Conservation (phyloP, 2,329 filamentous ascomycete genomes). For the Xylaria sp. region DNA sequence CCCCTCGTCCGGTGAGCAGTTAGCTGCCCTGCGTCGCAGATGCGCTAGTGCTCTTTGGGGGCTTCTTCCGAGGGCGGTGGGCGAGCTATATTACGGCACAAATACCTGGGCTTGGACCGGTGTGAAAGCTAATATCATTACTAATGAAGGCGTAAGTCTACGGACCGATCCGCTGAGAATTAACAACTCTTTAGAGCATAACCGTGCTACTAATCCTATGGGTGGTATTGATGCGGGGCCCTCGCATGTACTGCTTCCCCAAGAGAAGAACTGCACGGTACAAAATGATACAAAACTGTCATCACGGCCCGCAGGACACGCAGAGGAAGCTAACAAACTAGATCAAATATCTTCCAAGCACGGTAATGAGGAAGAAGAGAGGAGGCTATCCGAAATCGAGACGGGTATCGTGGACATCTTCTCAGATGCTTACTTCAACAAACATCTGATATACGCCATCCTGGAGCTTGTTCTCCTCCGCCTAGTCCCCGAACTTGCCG, state of each 20-base stretch:
- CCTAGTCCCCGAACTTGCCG: slow-evolving; percentile 81
- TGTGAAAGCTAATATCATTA: slow-evolving; percentile 34
- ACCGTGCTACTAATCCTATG: slow-evolving; percentile 26
- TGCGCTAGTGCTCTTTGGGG: slow-evolving; percentile 66
- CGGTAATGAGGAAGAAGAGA: slow-evolving; percentile 48
- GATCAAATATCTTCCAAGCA: slow-evolving; percentile 22
- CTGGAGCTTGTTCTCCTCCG: slow-evolving; percentile 82
- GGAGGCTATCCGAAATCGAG: slow-evolving; percentile 64
- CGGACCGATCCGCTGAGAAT: slow-evolving; percentile 39
- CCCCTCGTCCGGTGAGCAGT: slow-evolving; percentile 63
- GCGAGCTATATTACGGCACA: slow-evolving; percentile 55
- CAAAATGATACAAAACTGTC: slow-evolving; percentile 38
- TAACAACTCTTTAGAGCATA: slow-evolving; percentile 30
- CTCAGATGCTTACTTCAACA: slow-evolving; percentile 86
- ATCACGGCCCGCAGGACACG: slow-evolving; percentile 32
- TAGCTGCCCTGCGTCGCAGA: slow-evolving; percentile 66
- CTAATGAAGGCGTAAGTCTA: slow-evolving; percentile 28
- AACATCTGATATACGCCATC: slow-evolving; percentile 82
- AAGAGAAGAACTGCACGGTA: slow-evolving; percentile 34
- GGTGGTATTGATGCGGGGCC: slow-evolving; percentile 35
- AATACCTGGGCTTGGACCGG: slow-evolving; percentile 44
- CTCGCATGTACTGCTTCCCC: slow-evolving; percentile 35
- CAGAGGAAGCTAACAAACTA: slow-evolving; percentile 31
- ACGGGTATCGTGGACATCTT: slow-evolving; percentile 73
- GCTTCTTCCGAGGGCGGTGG: slow-evolving; percentile 54